phyloP scores from a whole-genome alignment of 1,284 basidiomycete genomes.

The Cronartium ribicola region DNA sequence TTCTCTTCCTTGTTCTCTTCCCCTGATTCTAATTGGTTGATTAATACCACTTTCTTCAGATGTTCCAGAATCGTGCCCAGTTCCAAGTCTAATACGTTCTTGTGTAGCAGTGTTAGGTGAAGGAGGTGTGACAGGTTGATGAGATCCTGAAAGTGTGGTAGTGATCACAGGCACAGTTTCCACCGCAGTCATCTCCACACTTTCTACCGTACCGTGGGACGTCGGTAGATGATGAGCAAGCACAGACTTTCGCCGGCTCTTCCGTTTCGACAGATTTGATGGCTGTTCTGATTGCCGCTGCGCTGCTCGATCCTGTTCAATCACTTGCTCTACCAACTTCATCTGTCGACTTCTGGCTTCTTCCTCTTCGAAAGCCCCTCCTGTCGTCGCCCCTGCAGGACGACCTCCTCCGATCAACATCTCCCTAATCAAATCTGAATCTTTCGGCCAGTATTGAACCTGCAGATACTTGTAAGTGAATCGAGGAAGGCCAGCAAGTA shows the following conservation, averaged over 20 bases:
- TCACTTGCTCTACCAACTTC: constrained; percentile 38
- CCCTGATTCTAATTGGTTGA: too few relatives aligned
- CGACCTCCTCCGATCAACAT: constrained; percentile 35
- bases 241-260: not conserved
- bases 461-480: constrained; percentile 67
- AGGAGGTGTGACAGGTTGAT: not conserved
- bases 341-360: constrained; percentile 12
- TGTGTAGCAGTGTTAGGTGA: not conserved
- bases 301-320: constrained; percentile 35
- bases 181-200: constrained; percentile 32
- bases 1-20: too few relatives aligned
- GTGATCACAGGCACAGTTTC: not conserved
- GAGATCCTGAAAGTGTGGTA: not conserved
- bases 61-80: not conserved
- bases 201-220: too few relatives aligned
- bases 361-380: constrained; percentile 32
- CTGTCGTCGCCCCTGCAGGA: constrained; percentile 1
- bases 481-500: constrained; percentile 67
- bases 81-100: not conserved
- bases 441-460: constrained; percentile 65
- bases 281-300: not conserved
- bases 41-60: too few relatives aligned
- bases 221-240: constrained; percentile 14
- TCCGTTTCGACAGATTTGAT: not conserved
- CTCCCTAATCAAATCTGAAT: constrained; percentile 50